Evolutionary conservation across 2,329 filamentous ascomycete genomes (phyloP).

Genomic region (Fusarium sublunatum): DNA sequence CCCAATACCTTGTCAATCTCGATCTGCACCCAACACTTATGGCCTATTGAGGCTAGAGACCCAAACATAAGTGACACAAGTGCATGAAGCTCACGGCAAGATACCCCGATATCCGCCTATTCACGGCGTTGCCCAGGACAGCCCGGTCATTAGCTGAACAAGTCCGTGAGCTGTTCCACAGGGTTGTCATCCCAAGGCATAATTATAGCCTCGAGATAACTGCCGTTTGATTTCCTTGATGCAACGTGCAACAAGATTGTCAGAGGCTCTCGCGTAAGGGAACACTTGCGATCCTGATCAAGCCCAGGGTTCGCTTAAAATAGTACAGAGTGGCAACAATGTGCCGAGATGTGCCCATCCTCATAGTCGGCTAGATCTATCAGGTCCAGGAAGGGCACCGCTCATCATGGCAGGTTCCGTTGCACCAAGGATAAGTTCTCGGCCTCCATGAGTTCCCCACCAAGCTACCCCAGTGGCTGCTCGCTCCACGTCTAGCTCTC

Average conservation of each 20-base stretch:
- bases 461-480: constrained; percentile 82
- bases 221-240: constrained; percentile 12
- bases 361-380: constrained; percentile 53
- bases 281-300: not conserved
- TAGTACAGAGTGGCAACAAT: constrained; percentile 4
- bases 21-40: constrained; percentile 17
- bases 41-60: constrained; percentile 25
- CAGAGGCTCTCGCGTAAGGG: not conserved
- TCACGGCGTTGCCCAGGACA: constrained; percentile 5
- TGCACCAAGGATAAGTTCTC: constrained; percentile 58
- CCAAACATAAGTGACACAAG: constrained; percentile 26
- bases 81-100: constrained; percentile 9
- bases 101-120: constrained; percentile 4
- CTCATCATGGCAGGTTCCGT: constrained; percentile 61
- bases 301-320: constrained; percentile 2
- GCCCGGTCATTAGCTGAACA: constrained; percentile 5
- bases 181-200: constrained; percentile 17
- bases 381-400: constrained; percentile 58
- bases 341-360: constrained; percentile 1
- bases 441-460: constrained; percentile 77
- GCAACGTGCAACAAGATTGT: constrained; percentile 15
- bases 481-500: constrained; percentile 90
- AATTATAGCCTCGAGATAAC: constrained; percentile 9
- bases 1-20: constrained; percentile 27
- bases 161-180: constrained; percentile 13